Conservation (phyloP, 495 filamentous ascomycete species). For the Aspergillus homomorphus region DNA sequence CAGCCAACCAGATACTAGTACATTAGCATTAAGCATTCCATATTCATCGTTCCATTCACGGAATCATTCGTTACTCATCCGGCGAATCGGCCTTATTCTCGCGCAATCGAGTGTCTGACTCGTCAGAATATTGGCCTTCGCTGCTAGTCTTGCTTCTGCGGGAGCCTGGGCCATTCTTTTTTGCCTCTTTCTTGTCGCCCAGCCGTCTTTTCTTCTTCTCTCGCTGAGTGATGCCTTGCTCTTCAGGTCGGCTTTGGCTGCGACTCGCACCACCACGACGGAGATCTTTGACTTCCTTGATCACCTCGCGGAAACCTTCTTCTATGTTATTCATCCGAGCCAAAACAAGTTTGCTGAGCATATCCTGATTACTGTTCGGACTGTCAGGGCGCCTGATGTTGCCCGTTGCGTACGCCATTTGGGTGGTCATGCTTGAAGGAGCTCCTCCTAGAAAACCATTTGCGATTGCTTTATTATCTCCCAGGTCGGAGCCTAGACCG, state of each 20-base stretch:
- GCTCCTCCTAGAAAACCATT: slow-evolving; percentile 52
- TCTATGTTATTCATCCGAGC: slow-evolving; percentile 89
- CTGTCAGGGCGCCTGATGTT: slow-evolving; percentile 34
- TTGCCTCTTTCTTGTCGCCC: slow-evolving; percentile 28
- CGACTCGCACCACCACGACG: slow-evolving; percentile 33
- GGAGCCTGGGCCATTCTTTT: slow-evolving; percentile 23
- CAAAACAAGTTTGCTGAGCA: slow-evolving; percentile 80
- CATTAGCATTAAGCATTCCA: background rate
- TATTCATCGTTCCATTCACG: background rate
- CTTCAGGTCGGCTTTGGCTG: slow-evolving; percentile 30
- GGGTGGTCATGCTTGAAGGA: slow-evolving; percentile 74
- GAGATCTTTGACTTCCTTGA: slow-evolving; percentile 76
- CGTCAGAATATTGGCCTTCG: slow-evolving; percentile 15
- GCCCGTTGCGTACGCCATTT: slow-evolving; percentile 69
- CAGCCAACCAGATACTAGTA: slow-evolving; percentile 3
- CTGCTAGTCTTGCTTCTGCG: slow-evolving; percentile 23
- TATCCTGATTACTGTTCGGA: slow-evolving; percentile 54
- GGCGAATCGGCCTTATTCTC: background rate
- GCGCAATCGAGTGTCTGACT: background rate
- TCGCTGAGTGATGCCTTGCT: slow-evolving; percentile 20
- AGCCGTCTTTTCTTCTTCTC: slow-evolving; percentile 30
- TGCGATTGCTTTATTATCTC: slow-evolving; percentile 60
- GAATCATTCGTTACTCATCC: background rate
- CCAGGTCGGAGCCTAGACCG: slow-evolving; percentile 70
- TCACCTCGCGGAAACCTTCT: slow-evolving; percentile 75